phyloP scores from a whole-genome alignment of 768 basidiomycete species.

The Lyophyllum shimeji region DNA sequence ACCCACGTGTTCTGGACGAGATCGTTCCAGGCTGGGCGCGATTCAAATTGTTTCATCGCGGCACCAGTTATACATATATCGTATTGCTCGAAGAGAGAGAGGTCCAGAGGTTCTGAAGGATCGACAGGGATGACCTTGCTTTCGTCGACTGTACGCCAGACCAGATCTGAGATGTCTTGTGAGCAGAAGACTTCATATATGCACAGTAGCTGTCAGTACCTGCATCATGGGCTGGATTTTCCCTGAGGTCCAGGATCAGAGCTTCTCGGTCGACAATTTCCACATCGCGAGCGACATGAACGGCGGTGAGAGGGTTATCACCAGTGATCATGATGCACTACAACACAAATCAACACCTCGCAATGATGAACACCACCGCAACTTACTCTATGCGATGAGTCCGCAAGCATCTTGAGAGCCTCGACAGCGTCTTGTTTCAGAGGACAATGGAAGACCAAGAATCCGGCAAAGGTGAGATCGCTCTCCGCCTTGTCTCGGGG shows the following conservation, averaged over 20 bases:
- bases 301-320: slow-evolving; percentile 95
- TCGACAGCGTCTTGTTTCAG: slow-evolving; percentile 92
- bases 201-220: slow-evolving; percentile 39
- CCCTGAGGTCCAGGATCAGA: slow-evolving; percentile 87
- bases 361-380: background rate
- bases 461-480: slow-evolving; percentile 83
- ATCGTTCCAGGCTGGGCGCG: slow-evolving; percentile 66
- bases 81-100: slow-evolving; percentile 75
- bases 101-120: slow-evolving; percentile 76
- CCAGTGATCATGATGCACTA: slow-evolving; percentile 99
- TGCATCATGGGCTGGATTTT: slow-evolving; percentile 67
- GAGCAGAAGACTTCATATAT: background rate
- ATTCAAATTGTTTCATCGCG: slow-evolving; percentile 85
- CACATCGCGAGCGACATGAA: slow-evolving; percentile 93
- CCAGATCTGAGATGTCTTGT: slow-evolving; percentile 56
- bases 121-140: slow-evolving; percentile 84
- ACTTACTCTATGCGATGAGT: slow-evolving; percentile 93
- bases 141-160: slow-evolving; percentile 95
- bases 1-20: slow-evolving; percentile 97
- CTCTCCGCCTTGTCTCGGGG: slow-evolving; percentile 80
- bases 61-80: slow-evolving; percentile 97
- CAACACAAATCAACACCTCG: slow-evolving; percentile 6
- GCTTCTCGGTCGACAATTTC: slow-evolving; percentile 97
- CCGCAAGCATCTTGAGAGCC: slow-evolving; percentile 89
- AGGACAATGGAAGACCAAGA: slow-evolving; percentile 98